Percentiles rank a stretch among this genome's conserved stretches.
Conservation (phyloP, 108 stramenopile genomes). For the Cyclotella baltica region DNA sequence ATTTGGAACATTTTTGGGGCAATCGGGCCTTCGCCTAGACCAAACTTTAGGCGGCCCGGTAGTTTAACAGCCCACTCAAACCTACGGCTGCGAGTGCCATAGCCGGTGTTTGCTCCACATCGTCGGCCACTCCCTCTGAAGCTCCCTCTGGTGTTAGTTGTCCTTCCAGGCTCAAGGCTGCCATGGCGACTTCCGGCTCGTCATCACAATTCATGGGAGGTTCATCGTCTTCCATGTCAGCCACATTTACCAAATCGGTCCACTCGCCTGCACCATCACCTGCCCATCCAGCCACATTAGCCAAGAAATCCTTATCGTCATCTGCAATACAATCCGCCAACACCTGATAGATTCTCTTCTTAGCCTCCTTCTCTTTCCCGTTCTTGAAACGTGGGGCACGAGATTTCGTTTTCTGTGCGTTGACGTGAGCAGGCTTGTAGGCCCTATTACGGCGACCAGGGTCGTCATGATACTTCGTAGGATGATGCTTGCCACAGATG, state of each 20-base stretch:
- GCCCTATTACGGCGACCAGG: neutral
- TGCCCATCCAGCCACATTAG: too few species aligned
- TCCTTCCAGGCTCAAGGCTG: too few species aligned
- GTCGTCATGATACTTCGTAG: constrained; percentile 7
- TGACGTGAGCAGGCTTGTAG: neutral
- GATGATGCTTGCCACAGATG: neutral
- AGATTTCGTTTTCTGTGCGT: neutral
- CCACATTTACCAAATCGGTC: too few species aligned
- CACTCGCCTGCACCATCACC: too few species aligned
- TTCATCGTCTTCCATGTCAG: too few species aligned
- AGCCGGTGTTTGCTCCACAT: neutral
- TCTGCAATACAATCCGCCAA: neutral
- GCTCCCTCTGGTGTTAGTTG: neutral
- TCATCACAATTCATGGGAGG: neutral
- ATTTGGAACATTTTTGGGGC: neutral
- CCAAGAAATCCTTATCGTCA: too few species aligned
- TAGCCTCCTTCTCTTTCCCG: neutral
- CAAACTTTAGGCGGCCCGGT: constrained; percentile 1
- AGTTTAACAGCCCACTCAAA: constrained; percentile 1
- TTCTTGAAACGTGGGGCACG: neutral
- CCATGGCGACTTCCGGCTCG: neutral
- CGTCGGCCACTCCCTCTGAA: neutral
- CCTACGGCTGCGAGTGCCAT: neutral
- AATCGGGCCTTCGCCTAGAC: constrained; percentile 3
- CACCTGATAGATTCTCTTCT: neutral